Evolutionary conservation across 177 flowering plant genomes (phyloP).

Genomic region (Tripterygium wilfordii): DNA sequence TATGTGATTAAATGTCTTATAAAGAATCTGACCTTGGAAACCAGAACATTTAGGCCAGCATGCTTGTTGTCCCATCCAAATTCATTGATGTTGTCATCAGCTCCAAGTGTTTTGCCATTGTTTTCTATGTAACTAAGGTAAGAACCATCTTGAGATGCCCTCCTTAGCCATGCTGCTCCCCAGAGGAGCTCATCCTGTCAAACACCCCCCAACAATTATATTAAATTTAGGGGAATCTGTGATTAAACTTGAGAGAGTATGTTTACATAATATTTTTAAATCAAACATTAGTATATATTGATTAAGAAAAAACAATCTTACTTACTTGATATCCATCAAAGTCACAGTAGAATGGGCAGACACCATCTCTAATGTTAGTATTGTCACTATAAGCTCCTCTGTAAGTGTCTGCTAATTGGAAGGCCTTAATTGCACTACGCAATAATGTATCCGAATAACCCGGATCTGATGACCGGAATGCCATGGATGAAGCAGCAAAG

Average conservation of each 20-base stretch:
- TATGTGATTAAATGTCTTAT: too few species aligned
- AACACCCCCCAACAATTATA: not conserved
- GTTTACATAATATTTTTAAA: too few species aligned
- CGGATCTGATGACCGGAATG: constrained; percentile 65
- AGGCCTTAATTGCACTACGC: constrained; percentile 45
- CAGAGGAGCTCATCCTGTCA: constrained; percentile 87
- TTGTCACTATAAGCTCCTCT: constrained; percentile 95
- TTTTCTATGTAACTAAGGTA: constrained; percentile 62
- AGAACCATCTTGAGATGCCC: constrained; percentile 52
- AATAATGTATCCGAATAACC: constrained; percentile 68
- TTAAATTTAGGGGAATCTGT: not conserved
- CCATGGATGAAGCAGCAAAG: constrained; percentile 86
- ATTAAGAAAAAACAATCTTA: not conserved
- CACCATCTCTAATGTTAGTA: constrained; percentile 53
- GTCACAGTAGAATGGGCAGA: constrained; percentile 91
- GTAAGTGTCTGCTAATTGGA: constrained; percentile 72
- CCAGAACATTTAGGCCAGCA: constrained; percentile 87
- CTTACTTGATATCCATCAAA: constrained; percentile 86
- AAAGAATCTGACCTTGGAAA: constrained; percentile 79
- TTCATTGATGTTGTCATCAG: constrained; percentile 75
- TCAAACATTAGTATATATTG: too few species aligned
- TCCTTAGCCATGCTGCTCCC: constrained; percentile 97
- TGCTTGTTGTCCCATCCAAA: constrained; percentile 98
- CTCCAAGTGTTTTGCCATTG: constrained; percentile 85
- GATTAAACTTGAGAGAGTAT: not conserved